phyloP scores from a whole-genome alignment of 176 grass and related monocot genomes.

The Areca catechu region DNA sequence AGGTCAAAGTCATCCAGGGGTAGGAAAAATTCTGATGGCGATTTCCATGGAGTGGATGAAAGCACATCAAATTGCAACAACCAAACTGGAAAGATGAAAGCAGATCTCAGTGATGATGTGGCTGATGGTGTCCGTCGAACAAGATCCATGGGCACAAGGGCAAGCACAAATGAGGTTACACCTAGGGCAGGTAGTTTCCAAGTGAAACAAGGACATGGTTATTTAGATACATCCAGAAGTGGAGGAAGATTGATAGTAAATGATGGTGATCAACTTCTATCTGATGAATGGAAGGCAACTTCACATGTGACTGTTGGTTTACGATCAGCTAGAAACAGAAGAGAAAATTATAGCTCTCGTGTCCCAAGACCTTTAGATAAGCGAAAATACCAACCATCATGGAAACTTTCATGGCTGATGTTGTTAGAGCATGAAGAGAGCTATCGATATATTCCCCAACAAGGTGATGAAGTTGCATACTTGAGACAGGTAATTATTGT shows the following conservation, averaged over 20 bases:
- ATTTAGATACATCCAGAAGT: conserved; percentile 62
- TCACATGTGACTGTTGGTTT: conserved; percentile 54
- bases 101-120: conserved; percentile 36
- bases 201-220: conserved; percentile 43
- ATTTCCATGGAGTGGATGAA: conserved; percentile 46
- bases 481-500: conserved; percentile 63
- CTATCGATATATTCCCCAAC: conserved; percentile 93
- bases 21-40: conserved; percentile 42
- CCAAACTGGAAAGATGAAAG: conserved; percentile 42
- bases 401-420: conserved; percentile 87
- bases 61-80: conserved; percentile 59
- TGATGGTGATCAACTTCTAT: conserved; percentile 24
- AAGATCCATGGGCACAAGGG: conserved; percentile 34
- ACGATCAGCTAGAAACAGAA: conserved; percentile 76
- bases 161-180: conserved; percentile 21
- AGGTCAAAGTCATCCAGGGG: conserved; percentile 51
- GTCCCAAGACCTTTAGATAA: conserved; percentile 40
- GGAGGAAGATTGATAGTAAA: conserved; percentile 39
- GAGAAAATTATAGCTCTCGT: conserved; percentile 43
- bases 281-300: conserved; percentile 42
- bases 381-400: conserved; percentile 34
- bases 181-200: conserved; percentile 22
- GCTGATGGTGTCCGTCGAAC: conserved; percentile 37
- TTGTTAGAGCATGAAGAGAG: conserved; percentile 83
- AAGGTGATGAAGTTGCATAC: conserved; percentile 81